phyloP scores from a whole-genome alignment of 768 basidiomycete genomes.

The Rhodotorula graminis region DNA sequence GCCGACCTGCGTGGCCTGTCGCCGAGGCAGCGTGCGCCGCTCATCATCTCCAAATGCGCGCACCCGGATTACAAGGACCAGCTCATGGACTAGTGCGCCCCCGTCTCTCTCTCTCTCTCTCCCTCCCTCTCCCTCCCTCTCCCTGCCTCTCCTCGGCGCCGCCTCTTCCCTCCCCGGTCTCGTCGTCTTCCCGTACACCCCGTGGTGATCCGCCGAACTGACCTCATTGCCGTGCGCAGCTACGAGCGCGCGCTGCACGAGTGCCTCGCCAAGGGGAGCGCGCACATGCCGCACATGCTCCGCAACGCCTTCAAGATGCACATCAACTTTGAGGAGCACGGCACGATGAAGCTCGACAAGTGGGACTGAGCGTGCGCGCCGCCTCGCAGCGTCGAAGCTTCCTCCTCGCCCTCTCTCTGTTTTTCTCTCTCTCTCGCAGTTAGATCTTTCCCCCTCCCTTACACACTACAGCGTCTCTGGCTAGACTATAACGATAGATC shows the following conservation, averaged over 20 bases:
- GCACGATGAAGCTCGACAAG: conserved; percentile 44
- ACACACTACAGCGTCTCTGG: too few species aligned
- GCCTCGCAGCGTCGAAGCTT: too few species aligned
- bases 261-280: conserved; percentile 39
- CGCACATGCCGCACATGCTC: conserved; percentile 44
- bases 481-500: too few species aligned
- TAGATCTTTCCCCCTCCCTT: neutral
- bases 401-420: neutral
- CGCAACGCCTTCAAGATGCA: conserved; percentile 15
- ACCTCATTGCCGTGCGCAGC: neutral
- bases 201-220: neutral
- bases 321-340: conserved; percentile 36
- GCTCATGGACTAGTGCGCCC: conserved; percentile 36
- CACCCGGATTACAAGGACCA: conserved; percentile 43
- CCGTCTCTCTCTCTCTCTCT: neutral
- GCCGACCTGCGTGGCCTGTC: conserved; percentile 43
- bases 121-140: too few species aligned
- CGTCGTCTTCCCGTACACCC: too few species aligned
- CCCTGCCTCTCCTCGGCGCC: too few species aligned
- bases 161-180: too few species aligned
- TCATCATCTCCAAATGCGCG: conserved; percentile 40
- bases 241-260: conserved; percentile 43
- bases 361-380: conserved; percentile 31
- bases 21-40: conserved; percentile 42
- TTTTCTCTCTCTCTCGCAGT: neutral